A percentile compares a stretch with the other conserved stretches of the same genome.
Conservation (phyloP, 139 green algal species). For the Chlorella vulgaris region DNA sequence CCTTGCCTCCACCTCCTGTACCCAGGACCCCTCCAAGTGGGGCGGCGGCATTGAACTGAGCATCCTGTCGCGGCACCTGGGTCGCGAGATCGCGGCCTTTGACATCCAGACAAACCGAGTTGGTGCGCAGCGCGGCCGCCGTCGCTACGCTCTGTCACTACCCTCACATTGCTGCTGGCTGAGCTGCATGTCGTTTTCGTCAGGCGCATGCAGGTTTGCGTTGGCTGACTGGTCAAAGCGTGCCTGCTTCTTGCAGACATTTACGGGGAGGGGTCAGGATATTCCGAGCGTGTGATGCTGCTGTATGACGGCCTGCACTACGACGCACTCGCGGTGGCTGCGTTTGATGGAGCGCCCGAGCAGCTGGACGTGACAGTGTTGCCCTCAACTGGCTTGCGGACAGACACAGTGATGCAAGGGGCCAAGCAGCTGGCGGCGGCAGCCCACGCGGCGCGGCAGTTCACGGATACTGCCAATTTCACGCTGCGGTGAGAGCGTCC, state of each 20-base stretch:
- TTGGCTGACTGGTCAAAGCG: too few relatives aligned
- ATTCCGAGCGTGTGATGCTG: conserved; percentile 63
- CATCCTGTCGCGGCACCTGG: conserved; percentile 71
- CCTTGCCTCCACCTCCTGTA: background rate
- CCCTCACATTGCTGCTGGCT: background rate
- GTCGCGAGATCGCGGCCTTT: conserved; percentile 88
- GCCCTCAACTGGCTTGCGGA: conserved; percentile 9
- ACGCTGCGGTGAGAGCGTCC: conserved; percentile 76
- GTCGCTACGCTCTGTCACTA: too few relatives aligned
- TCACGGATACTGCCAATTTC: conserved; percentile 88
- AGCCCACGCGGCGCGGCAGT: conserved; percentile 65
- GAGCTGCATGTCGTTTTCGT: too few relatives aligned
- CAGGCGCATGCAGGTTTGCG: too few relatives aligned
- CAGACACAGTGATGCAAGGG: conserved; percentile 44
- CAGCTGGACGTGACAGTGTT: conserved; percentile 82
- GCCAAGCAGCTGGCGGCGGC: conserved; percentile 57
- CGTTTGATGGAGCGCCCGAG: conserved; percentile 58
- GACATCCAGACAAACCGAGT: conserved; percentile 87
- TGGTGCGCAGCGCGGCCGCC: background rate
- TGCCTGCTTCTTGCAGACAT: conserved; percentile 60
- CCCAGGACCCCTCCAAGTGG: conserved; percentile 72
- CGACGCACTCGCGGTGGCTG: conserved; percentile 71
- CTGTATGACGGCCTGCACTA: conserved; percentile 85
- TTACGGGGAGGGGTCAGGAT: conserved; percentile 75
- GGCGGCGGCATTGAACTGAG: conserved; percentile 96